Conservation (phyloP, 2,329 filamentous ascomycete species). For the Rasamsonia emersonii region DNA sequence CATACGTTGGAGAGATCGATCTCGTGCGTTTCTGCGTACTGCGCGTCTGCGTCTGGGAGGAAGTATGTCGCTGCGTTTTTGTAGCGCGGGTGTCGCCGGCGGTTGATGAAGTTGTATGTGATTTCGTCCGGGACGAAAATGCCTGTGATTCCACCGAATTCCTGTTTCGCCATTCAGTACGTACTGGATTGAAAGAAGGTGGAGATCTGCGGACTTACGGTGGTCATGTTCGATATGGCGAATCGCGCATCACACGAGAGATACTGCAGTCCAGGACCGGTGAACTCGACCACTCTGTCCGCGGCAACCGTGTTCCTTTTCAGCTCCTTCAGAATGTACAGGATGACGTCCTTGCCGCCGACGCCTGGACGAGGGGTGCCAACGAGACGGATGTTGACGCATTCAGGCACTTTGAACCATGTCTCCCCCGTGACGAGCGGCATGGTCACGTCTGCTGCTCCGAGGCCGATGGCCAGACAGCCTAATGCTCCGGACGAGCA, state of each 20-base stretch:
- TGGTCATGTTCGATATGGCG: slow-evolving; percentile 42
- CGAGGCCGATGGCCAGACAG: slow-evolving; percentile 37
- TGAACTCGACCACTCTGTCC: slow-evolving; percentile 39
- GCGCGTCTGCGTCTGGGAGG: slow-evolving; percentile 29
- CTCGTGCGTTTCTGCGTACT: slow-evolving; percentile 28
- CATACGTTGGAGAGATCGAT: slow-evolving; percentile 33
- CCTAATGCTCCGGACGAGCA: slow-evolving; percentile 37
- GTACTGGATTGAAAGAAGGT: neutral
- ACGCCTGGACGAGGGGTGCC: slow-evolving; percentile 28
- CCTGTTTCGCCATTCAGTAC: slow-evolving; percentile 10
- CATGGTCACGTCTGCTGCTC: slow-evolving; percentile 39
- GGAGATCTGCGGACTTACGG: too few species aligned
- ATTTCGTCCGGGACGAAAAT: slow-evolving; percentile 34
- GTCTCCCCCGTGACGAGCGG: slow-evolving; percentile 39
- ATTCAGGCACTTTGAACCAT: slow-evolving; percentile 41
- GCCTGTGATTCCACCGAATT: slow-evolving; percentile 38
- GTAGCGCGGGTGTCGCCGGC: slow-evolving; percentile 25
- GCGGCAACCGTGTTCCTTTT: slow-evolving; percentile 40
- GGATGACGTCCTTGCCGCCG: slow-evolving; percentile 40
- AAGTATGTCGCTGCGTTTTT: slow-evolving; percentile 31
- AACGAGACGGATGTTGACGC: slow-evolving; percentile 33
- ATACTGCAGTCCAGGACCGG: slow-evolving; percentile 31
- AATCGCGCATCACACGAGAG: slow-evolving; percentile 38
- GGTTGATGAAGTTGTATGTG: slow-evolving; percentile 27
- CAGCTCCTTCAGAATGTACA: slow-evolving; percentile 35